Evolutionary conservation across 2,329 filamentous ascomycete species (phyloP), one percentile per base, ranked within the genome.

Genomic region (Emmonsia crescens): DNA sequence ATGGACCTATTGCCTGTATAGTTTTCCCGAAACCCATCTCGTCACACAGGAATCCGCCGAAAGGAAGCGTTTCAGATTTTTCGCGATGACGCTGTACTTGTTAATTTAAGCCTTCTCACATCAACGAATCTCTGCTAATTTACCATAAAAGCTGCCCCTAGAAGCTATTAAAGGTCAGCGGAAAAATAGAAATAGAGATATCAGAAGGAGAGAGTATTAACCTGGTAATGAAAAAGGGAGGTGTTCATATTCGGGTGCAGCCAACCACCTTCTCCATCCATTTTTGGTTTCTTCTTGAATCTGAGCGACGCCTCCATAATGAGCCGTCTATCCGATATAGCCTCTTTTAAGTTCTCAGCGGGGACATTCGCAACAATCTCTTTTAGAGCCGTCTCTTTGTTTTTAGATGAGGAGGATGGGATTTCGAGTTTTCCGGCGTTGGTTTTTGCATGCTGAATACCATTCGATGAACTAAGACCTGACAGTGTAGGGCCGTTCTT

Each of bases 11-110:
- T 46, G 71, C 68, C 60, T 73, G 71, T 2, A 75, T 68, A 0
- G 74, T 76, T 63, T 77, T 77, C 0, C 75, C 76, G 33, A 76
- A 72, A 0, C 76, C 75, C 75, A 77, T 77, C 10, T 71, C 69
- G 59, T 78, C 75, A 36, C 72, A 74, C 1, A 76, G 67, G 21
- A 78, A 66, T 0, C 76, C 75, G 5, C 75, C 76, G 19, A 58
- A 63, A 1, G 74, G 72, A 9, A 55, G 36, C 2, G 36, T 24
- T 33, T 55, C 21, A 16, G 66, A 66, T 6, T 61, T 66, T 55
- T 75, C 73, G 19, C 72, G 68, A n/a, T 70, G 62, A 38, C 69
- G 71, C 72, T 74, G 44, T 27, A n/a, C 44, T n/a, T 29, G 52
- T 69, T 44, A 72, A 62, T 36, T 42, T 29, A 24, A 48, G 10